A percentile compares a stretch with the other conserved stretches of the same genome.
phyloP scores from a whole-genome alignment of 371 early-diverging fungal genomes.

The Mucor circinelloides region DNA sequence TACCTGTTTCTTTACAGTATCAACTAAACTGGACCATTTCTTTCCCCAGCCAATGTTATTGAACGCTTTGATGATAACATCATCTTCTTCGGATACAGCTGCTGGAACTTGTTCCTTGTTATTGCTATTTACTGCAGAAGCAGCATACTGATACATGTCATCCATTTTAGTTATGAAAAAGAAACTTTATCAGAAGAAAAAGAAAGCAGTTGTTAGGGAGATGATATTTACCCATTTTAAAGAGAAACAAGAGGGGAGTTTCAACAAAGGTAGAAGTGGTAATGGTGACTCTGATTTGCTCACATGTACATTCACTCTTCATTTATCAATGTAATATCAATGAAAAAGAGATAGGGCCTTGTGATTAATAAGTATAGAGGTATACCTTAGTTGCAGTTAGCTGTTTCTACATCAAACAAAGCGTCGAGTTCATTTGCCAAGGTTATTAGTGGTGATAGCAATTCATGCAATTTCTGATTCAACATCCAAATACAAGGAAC shows the following conservation, averaged over 20 bases:
- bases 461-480: background rate
- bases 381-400: background rate
- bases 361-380: background rate
- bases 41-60: constrained; percentile 46
- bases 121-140: constrained; percentile 41
- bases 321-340: background rate
- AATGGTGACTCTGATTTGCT: background rate
- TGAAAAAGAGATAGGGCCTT: background rate
- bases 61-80: constrained; percentile 48
- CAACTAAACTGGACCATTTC: constrained; percentile 38
- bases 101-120: constrained; percentile 15
- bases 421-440: background rate
- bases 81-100: constrained; percentile 27
- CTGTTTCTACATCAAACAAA: background rate
- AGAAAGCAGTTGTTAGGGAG: background rate
- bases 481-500: background rate
- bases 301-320: background rate
- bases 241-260: background rate
- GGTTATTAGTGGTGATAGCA: background rate
- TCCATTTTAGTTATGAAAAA: constrained; percentile 12
- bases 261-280: background rate
- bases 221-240: background rate
- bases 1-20: constrained; percentile 52
- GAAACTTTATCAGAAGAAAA: background rate
- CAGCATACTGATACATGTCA: constrained; percentile 31